These are phyloP conservation scores for Ehretia macrophylla DNA, from an alignment of 257 asterid genomes.

Conservation along the genomic window DNA sequence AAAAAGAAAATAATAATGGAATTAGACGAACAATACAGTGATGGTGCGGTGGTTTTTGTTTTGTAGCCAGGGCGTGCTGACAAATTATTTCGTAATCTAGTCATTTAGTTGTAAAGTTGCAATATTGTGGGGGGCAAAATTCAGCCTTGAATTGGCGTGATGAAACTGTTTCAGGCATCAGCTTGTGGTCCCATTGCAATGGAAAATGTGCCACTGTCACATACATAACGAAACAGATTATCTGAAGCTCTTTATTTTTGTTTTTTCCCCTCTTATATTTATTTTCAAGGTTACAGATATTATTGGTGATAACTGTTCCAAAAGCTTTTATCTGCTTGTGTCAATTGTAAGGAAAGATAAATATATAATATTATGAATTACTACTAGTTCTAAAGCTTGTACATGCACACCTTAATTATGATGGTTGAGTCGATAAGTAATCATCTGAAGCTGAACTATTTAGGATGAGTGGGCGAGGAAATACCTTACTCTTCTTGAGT, in stretches of 20 bases:
- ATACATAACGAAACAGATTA: slow-evolving; percentile 10
- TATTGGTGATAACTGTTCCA: not conserved
- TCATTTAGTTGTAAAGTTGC: not conserved
- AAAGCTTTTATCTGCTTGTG: not conserved
- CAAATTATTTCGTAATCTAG: not conserved
- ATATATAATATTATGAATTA: not conserved
- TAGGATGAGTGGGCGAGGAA: too few species aligned
- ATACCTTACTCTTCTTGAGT: too few species aligned
- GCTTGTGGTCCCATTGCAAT: slow-evolving; percentile 44
- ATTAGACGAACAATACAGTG: not conserved
- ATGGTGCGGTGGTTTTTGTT: not conserved
- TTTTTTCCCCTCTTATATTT: slow-evolving; percentile 10
- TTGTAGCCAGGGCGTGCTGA: not conserved
- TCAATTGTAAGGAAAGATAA: too few species aligned
- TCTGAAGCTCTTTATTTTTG: slow-evolving; percentile 22
- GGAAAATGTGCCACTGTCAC: slow-evolving; percentile 43
- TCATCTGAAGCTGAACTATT: too few species aligned
- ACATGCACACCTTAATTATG: too few species aligned
- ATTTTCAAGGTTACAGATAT: not conserved
- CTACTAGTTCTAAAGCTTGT: not conserved
- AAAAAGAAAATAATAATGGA: not conserved
- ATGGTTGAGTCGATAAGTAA: too few species aligned
- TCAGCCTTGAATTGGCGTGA: not conserved
- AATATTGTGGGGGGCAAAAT: too few species aligned
- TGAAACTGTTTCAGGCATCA: not conserved